Base-by-base conservation (phyloP, 83 land plant genomes). In the Picea engelmannii region DNA sequence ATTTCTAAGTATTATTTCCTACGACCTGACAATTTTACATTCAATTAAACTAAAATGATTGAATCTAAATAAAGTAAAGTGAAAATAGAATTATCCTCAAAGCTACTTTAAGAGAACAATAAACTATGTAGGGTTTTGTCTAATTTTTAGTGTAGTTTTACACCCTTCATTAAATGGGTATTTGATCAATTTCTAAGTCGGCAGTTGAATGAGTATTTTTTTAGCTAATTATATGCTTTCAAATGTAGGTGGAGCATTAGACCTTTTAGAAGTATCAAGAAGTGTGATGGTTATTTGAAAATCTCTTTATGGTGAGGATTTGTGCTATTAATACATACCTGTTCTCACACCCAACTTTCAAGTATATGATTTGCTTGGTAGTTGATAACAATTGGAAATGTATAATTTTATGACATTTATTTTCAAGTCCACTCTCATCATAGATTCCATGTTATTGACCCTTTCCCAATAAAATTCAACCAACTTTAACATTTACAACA, bases 241-340 rank as follows among this genome's bases (percentile, higher is more conserved):
- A 44, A 73, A 73, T 44, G 21, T 25, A 96, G 98, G 93, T 84
- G 89, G 90, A 63, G 86, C 80, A 49, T 79, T 94, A 59, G 94
- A 94, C 68, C 87, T 94, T 49, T 84, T 91, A 31, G 92, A 92
- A 85, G 98, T 16, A 83, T 88, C 58, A 90, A 82, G 81, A 85
- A 76, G 80, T 89, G 83, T 65, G 82, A 73, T 38, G 89, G 83
- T 64, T 95, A 92, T 20, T 73, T 87, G 73, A 79, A 87, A 71
- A 70, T 73, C 98, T 96, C 13, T 81, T 86, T 15, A 81, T 92
- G 96, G 98, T 95, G 84, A 78, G 83, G 38, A 58, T 20, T 23
- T 11, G 58, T 44, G 9, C 3, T 9, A 10, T 73, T 73, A 3
- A 44, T 38, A 44, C 76, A 3, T 0, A 10, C 58, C 58, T 3